phyloP scores from a whole-genome alignment of 2,329 filamentous ascomycete species.

The Penicillium sumatraense region DNA sequence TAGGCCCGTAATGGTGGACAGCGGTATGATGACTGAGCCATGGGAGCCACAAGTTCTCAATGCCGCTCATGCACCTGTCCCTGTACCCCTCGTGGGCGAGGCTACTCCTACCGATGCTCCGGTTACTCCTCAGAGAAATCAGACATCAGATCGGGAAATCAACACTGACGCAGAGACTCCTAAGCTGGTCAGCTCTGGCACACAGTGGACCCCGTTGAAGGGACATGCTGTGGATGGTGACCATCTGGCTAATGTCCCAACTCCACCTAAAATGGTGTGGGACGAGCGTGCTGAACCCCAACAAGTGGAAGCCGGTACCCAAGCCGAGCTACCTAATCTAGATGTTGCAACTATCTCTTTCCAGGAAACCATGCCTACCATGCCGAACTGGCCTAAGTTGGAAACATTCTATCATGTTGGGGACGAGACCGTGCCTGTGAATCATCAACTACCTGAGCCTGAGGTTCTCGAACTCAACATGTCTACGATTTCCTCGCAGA shows the following conservation, averaged over 20 bases:
- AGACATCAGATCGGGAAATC: constrained; percentile 22
- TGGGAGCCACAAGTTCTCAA: constrained; percentile 48
- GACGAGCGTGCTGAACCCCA: constrained; percentile 34
- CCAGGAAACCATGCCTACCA: constrained; percentile 42
- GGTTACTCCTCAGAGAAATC: constrained; percentile 23
- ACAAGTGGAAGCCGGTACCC: constrained; percentile 20
- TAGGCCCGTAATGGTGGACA: constrained; percentile 60
- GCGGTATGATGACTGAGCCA: constrained; percentile 66
- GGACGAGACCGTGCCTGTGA: constrained; percentile 35
- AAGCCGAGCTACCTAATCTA: constrained; percentile 29
- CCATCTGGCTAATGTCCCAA: constrained; percentile 36
- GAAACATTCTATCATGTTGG: constrained; percentile 38
- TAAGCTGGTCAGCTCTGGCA: constrained; percentile 43
- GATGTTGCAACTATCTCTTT: constrained; percentile 37
- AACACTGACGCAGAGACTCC: constrained; percentile 23
- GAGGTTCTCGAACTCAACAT: constrained; percentile 27
- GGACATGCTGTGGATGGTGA: constrained; percentile 28
- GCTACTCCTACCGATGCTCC: constrained; percentile 23
- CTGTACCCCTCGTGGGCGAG: constrained; percentile 14
- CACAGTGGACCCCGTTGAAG: constrained; percentile 49
- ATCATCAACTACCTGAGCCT: constrained; percentile 24
- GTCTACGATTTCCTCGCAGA: constrained; percentile 34
- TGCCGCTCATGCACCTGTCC: background rate
- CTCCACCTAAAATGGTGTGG: constrained; percentile 48
- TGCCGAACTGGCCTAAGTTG: constrained; percentile 47